Conservation (phyloP, 768 basidiomycete genomes). For the Boletus vermiculosoides region DNA sequence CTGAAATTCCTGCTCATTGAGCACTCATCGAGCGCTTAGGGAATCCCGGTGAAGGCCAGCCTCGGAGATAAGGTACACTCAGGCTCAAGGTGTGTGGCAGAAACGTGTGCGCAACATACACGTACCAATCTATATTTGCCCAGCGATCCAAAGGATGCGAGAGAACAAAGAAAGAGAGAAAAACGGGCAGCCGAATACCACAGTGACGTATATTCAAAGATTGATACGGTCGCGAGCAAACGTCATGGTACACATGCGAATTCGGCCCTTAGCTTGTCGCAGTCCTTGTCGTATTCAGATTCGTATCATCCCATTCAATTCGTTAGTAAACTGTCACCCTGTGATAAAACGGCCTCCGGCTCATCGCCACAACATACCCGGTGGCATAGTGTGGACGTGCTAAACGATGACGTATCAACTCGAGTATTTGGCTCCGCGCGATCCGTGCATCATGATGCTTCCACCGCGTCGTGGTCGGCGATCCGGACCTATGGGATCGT, state of each 20-base stretch:
- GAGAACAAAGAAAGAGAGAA: background rate
- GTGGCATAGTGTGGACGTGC: background rate
- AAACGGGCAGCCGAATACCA: background rate
- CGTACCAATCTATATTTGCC: background rate
- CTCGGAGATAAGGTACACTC: too few species aligned
- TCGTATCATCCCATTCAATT: background rate
- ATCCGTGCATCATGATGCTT: background rate
- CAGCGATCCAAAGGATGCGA: background rate
- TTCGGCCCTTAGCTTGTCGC: background rate
- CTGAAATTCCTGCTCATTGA: too few species aligned
- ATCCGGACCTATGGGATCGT: too few species aligned
- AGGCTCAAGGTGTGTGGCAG: too few species aligned
- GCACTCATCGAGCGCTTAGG: too few species aligned
- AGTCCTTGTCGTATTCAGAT: background rate
- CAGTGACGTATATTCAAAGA: background rate
- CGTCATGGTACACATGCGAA: background rate
- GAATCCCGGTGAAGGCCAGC: too few species aligned
- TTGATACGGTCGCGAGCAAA: background rate
- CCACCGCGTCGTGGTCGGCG: background rate
- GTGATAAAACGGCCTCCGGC: background rate
- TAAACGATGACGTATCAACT: background rate
- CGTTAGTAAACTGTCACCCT: background rate
- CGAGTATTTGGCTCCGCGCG: background rate
- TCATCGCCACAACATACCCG: background rate
- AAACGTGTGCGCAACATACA: background rate